Evolutionary conservation across 306 rosid genomes (phyloP), one percentile per base, ranked within the genome.

Genomic region (Casuarina glauca): DNA sequence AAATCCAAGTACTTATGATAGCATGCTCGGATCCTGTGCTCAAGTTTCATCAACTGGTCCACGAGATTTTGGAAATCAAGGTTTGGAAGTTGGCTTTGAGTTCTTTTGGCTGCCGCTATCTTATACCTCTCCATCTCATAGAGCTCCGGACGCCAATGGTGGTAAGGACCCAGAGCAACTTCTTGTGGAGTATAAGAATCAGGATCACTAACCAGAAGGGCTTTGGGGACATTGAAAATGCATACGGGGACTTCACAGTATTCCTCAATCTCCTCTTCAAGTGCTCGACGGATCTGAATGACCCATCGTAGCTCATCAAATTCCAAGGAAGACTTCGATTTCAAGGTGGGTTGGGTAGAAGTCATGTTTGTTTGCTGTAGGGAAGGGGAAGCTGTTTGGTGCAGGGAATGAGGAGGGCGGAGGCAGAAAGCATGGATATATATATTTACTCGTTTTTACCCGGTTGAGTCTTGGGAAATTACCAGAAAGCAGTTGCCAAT

Each of bases 111-210:
- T 2, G 97, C 90, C 2, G 91, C 80, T 55, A 91, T 70, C 73
- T 91, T 93, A 88, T 85, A 86, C 80, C 93, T 84, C 57, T 85
- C 88, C 96, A 93, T 93, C 62, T 90, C 98, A 77, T 88, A 88
- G 1, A 91, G 85, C 85, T 91, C 98, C 3, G 90, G 84, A 10
- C 97, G 81, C 90, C 90, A 85, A 60, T 83, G 75, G 74, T 93
- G 98, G 85, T 90, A 93, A 16, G 97, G 97, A 10, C 93, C 93
- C 36, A 93, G 88, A 4, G 97, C 85, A 48, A 93, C 90, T 74
- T 87, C 84, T 81, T 91, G 94, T 49, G 98, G 97, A 19, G 81
- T 72, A 60, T 88, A 93, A 11, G 92, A 91, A 63, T 90, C 85
- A 9, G 93, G 90, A 82, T 84, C 83, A 77, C 84, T 84, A 1